These are phyloP conservation scores for Daldinia sp. DNA, from an alignment of 2,329 filamentous ascomycete genomes.

Conservation along the genomic window DNA sequence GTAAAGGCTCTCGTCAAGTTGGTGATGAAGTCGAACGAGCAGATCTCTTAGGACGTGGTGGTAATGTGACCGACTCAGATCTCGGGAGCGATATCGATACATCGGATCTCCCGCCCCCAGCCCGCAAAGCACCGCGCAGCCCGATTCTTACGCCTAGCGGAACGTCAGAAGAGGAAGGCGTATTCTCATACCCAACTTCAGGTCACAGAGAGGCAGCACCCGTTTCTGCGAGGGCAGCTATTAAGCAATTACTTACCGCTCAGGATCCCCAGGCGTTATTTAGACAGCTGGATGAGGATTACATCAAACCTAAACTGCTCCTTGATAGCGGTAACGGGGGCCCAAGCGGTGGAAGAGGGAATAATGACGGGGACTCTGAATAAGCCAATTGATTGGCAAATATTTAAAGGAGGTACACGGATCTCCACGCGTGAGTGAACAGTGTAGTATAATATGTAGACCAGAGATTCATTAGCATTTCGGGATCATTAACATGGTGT, in stretches of 20 bases:
- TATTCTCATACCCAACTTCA: constrained; percentile 54
- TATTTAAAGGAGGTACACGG: constrained; percentile 27
- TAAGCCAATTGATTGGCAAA: constrained; percentile 37
- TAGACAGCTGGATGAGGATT: constrained; percentile 92
- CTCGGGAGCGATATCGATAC: constrained; percentile 73
- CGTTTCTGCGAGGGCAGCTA: constrained; percentile 79
- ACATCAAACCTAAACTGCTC: constrained; percentile 90
- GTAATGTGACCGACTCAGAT: constrained; percentile 67
- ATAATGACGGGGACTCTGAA: constrained; percentile 48
- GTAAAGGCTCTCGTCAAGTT: constrained; percentile 61
- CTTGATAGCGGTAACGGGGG: constrained; percentile 73
- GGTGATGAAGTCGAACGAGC: constrained; percentile 65
- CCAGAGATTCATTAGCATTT: constrained; percentile 28
- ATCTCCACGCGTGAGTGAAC: constrained; percentile 32
- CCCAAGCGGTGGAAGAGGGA: constrained; percentile 43
- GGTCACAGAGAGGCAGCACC: constrained; percentile 54
- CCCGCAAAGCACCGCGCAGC: constrained; percentile 59
- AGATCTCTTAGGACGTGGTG: constrained; percentile 65
- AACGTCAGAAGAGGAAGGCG: constrained; percentile 49
- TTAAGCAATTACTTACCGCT: constrained; percentile 83
- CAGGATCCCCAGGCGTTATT: constrained; percentile 94
- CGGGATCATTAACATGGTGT: constrained; percentile 35
- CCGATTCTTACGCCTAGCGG: constrained; percentile 53
- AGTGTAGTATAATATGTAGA: constrained; percentile 25
- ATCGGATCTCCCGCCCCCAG: constrained; percentile 74